phyloP scores from a whole-genome alignment of 371 early-diverging fungal genomes.

The Apophysomyces trapeziformis region DNA sequence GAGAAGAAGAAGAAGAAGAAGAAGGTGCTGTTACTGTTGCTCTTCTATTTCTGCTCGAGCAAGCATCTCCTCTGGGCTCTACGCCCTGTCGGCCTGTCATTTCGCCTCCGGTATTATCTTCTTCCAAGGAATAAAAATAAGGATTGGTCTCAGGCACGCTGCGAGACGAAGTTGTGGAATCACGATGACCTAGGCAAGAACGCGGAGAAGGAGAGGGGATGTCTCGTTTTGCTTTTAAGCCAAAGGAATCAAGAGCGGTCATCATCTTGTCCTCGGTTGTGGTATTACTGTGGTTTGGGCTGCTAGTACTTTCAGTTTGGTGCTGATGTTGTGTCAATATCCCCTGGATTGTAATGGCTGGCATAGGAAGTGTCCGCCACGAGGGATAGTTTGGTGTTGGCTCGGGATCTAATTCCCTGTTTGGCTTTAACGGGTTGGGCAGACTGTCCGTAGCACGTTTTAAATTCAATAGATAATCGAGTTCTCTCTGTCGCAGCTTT shows the following conservation, averaged over 20 bases:
- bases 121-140: background rate
- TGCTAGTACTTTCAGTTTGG: too few relatives aligned
- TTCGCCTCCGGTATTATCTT: background rate
- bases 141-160: background rate
- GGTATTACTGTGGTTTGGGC: too few relatives aligned
- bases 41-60: background rate
- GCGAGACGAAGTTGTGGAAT: background rate
- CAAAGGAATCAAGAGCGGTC: too few relatives aligned
- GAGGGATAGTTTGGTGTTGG: background rate
- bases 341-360: background rate
- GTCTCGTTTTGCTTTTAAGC: too few relatives aligned
- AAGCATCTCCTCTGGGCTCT: background rate
- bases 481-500: constrained; percentile 47
- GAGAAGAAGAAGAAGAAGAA: background rate
- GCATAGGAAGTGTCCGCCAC: constrained; percentile 1
- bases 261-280: too few relatives aligned
- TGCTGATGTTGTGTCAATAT: background rate
- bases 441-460: background rate
- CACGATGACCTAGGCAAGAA: background rate
- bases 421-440: background rate
- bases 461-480: constrained; percentile 31
- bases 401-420: too few relatives aligned
- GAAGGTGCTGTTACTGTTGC: too few relatives aligned
- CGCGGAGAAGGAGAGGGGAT: background rate
- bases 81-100: background rate